Evolutionary conservation across 805 yeast species (phyloP).

Genomic region (Yamadazyma takamatsuzukensis): DNA sequence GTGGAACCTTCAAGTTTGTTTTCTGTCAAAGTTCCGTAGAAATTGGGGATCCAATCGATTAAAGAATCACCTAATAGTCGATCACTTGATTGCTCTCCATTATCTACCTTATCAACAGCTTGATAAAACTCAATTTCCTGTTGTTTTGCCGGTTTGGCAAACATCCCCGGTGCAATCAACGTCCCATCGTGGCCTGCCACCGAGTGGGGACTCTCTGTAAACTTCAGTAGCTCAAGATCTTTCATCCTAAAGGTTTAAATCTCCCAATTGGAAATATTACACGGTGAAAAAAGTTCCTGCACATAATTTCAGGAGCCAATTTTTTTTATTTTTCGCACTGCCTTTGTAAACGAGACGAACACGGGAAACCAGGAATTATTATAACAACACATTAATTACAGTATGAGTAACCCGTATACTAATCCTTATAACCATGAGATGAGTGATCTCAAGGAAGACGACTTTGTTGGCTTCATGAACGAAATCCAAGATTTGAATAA

Average conservation of each 20-base stretch:
- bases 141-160: slow-evolving; percentile 62
- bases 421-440: slow-evolving; percentile 28
- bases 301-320: no score
- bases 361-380: no score
- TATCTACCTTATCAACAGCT: slow-evolving; percentile 18
- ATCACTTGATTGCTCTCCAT: slow-evolving; percentile 14
- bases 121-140: slow-evolving; percentile 79
- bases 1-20: slow-evolving; percentile 25
- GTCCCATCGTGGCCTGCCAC: slow-evolving; percentile 95
- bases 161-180: slow-evolving; percentile 59
- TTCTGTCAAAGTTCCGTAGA: slow-evolving; percentile 54
- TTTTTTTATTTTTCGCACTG: no score
- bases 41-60: slow-evolving; percentile 60
- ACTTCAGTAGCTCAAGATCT: no score
- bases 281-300: no score
- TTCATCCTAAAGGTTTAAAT: no score
- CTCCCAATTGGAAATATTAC: no score
- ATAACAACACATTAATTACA: no score
- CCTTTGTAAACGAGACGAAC: no score
- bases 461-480: slow-evolving; percentile 43
- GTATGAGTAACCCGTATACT: slow-evolving; percentile 38
- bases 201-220: slow-evolving; percentile 44
- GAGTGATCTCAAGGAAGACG: slow-evolving; percentile 27
- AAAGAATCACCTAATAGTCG: slow-evolving; percentile 24
- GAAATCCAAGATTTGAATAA: slow-evolving; percentile 43